Evolutionary conservation across 805 yeast species (phyloP), one percentile per base, ranked within the genome.

Genomic region (Lachancea lanzarotensis): DNA sequence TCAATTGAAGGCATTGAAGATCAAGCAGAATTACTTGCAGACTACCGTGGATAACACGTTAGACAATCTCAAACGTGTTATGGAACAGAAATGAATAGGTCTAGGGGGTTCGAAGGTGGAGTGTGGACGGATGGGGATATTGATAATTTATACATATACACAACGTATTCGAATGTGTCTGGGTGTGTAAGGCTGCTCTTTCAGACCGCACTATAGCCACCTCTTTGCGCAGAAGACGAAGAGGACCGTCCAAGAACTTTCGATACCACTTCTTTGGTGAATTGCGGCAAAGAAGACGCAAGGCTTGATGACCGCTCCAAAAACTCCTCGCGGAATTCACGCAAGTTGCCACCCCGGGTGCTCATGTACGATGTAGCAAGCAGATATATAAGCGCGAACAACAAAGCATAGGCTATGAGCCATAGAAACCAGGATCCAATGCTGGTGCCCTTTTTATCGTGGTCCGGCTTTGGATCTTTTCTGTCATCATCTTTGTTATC

Each of bases 201-300:
- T 67, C 71, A 90, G 10, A 93, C 95, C 30, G 97, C 98, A 59
- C 95, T 82, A 63, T 93, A 91, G 16, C 96, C 98, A 22, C 95
- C 95, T 61, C 96, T 76, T 55, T 55, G 56, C 13, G 57, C 27
- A n/a, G 72, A 70, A 38, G 75, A 30, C 15, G 72, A 70, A 38
- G 75, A 68, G 20, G 60, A 46, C 18, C 79, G 75, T 6, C 90
- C 82, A 43, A 82, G 72, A 29, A 90, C 62, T 55, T 76, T 87
- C 41, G 76, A 76, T 35, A 79, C 68, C 3, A 90, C 72, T 65
- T 90, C 96, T 50, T 70, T 73, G 36, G 76, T 52, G 49, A 90
- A 81, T 12, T 75, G 74, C 5, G 93, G 93, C 41, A 82, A 63
- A 1, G 81, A 79, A 20, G 71, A 69, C 36, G 76, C 57, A 27